phyloP scores from a whole-genome alignment of 179 eudicot genomes.

The Camellia oleifera region DNA sequence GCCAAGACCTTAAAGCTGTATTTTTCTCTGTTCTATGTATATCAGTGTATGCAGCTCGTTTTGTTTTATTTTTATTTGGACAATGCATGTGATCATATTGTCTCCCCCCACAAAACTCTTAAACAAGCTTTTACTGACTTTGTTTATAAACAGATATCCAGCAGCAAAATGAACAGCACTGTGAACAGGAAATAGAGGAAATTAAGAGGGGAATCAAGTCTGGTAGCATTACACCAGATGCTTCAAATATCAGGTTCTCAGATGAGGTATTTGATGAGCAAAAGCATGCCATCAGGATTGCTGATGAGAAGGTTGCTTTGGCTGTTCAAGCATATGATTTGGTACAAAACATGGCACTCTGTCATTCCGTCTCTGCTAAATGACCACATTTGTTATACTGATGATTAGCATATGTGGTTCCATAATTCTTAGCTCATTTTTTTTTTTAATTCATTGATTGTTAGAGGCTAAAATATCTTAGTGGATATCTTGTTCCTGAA shows the following conservation, averaged over 20 bases:
- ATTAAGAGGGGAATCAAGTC: conserved; percentile 57
- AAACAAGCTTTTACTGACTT: neutral
- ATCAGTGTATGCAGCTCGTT: neutral
- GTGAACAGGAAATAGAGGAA: conserved; percentile 82
- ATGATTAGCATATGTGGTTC: neutral
- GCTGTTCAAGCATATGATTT: conserved; percentile 91
- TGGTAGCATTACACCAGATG: conserved; percentile 58
- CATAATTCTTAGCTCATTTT: neutral
- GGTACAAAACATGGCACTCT: conserved; percentile 41
- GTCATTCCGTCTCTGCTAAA: conserved; percentile 6
- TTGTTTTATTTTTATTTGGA: neutral
- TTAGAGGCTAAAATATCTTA: neutral
- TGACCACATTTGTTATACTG: neutral
- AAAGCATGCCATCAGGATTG: conserved; percentile 92
- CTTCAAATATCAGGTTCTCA: conserved; percentile 62
- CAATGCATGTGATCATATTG: too few species aligned
- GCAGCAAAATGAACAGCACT: conserved; percentile 80
- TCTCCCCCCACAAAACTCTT: neutral
- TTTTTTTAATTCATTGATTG: neutral
- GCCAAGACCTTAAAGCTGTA: neutral
- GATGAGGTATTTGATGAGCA: conserved; percentile 95
- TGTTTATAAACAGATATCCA: conserved; percentile 45
- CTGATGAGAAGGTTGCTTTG: conserved; percentile 96
- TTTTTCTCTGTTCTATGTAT: neutral
- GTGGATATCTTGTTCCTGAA: neutral